These are phyloP conservation scores for Kitagawia praeruptora DNA, from an alignment of 129 eudicot species.

Conservation along the genomic window DNA sequence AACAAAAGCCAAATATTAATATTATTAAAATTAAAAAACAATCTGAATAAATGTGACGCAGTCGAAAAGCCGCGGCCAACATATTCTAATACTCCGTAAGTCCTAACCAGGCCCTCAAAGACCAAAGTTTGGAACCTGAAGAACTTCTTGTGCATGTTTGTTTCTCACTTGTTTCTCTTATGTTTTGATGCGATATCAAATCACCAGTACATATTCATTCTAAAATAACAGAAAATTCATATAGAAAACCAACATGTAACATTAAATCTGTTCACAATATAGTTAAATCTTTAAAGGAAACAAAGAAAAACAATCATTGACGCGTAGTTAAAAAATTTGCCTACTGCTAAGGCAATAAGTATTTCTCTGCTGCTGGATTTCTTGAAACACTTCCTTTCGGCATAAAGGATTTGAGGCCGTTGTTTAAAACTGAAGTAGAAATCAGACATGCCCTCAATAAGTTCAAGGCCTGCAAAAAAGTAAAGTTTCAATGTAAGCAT, in stretches of 20 bases:
- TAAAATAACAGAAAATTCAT: not conserved
- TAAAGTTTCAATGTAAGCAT: slow-evolving; percentile 14
- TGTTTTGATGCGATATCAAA: too few relatives aligned
- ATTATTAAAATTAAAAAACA: too few relatives aligned
- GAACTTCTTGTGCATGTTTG: too few relatives aligned
- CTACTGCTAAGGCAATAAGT: not conserved
- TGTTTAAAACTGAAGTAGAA: slow-evolving; percentile 2
- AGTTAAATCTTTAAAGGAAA: not conserved
- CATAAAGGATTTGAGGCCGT: not conserved
- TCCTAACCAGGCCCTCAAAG: too few relatives aligned
- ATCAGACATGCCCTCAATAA: slow-evolving; percentile 7
- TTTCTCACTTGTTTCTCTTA: too few relatives aligned
- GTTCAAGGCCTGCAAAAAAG: not conserved
- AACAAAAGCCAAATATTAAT: too few relatives aligned
- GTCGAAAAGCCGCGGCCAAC: too few relatives aligned
- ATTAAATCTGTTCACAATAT: not conserved
- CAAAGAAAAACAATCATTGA: not conserved
- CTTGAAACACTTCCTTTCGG: not conserved
- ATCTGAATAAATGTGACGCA: too few relatives aligned
- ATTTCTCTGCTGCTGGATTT: not conserved
- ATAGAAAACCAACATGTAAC: not conserved
- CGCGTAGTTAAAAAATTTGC: not conserved
- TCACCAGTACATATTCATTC: not conserved
- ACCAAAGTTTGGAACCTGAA: too few relatives aligned
- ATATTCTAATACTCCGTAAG: too few relatives aligned